Evolutionary conservation across 2,329 filamentous ascomycete species (phyloP).

Genomic region (Beauveria bassiana): DNA sequence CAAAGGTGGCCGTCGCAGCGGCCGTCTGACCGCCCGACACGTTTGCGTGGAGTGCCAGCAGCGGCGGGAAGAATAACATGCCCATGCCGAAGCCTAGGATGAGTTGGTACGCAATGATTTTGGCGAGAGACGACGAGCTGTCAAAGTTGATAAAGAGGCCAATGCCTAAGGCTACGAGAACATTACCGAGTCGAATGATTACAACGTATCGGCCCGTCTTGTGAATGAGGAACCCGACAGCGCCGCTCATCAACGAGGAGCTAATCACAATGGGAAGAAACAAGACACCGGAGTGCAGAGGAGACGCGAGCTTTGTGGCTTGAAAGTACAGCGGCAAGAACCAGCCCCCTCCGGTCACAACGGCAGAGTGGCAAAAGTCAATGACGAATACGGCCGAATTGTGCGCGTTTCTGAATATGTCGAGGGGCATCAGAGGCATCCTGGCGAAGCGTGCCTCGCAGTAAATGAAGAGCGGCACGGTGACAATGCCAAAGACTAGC

Average conservation of each 20-base stretch:
- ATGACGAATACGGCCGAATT: conserved; percentile 49
- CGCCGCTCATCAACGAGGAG: conserved; percentile 25
- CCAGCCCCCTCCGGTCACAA: conserved; percentile 51
- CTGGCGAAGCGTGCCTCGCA: conserved; percentile 57
- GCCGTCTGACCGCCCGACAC: conserved; percentile 54
- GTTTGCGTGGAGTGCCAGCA: conserved; percentile 56
- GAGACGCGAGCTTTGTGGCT: conserved; percentile 47
- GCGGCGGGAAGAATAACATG: conserved; percentile 53
- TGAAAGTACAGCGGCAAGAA: conserved; percentile 71
- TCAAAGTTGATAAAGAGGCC: conserved; percentile 50
- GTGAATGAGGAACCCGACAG: conserved; percentile 26
- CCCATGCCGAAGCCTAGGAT: conserved; percentile 54
- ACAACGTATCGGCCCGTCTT: conserved; percentile 49
- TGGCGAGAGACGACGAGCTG: conserved; percentile 37
- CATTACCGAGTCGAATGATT: conserved; percentile 44
- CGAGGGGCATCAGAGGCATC: conserved; percentile 62
- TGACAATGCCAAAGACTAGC: conserved; percentile 49
- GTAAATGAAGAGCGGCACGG: conserved; percentile 44
- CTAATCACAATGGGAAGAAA: conserved; percentile 13
- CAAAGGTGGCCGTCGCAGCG: conserved; percentile 54
- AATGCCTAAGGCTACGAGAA: conserved; percentile 50
- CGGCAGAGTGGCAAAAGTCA: conserved; percentile 40
- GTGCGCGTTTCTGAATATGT: conserved; percentile 48
- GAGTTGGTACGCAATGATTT: conserved; percentile 48
- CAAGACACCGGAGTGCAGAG: conserved; percentile 7